Conservation (phyloP, 805 yeast species). For the Metschnikowia lochheadii region DNA sequence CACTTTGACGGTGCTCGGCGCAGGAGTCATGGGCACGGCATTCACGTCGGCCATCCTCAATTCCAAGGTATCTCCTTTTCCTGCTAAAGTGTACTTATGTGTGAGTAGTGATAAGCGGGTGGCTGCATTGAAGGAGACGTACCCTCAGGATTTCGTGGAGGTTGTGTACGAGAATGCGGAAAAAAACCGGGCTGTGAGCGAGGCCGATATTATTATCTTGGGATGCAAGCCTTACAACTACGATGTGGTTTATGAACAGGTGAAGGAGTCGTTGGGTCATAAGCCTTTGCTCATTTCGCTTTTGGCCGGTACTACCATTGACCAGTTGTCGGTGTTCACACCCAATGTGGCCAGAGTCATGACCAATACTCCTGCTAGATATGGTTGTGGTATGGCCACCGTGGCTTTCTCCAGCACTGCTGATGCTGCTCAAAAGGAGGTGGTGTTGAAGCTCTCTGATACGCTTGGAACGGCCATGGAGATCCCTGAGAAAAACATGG, state of each 20-base stretch:
- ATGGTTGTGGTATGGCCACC: constrained; percentile 91
- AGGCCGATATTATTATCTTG: constrained; percentile 68
- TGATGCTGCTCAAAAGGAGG: constrained; percentile 37
- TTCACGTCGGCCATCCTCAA: constrained; percentile 74
- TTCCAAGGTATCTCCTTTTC: constrained; percentile 48
- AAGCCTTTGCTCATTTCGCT: constrained; percentile 68
- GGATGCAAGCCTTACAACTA: constrained; percentile 89
- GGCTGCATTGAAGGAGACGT: constrained; percentile 46
- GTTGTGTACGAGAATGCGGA: constrained; percentile 39
- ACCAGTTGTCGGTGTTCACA: constrained; percentile 52
- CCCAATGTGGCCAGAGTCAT: constrained; percentile 79
- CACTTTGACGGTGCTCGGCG: constrained; percentile 78
- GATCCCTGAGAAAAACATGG: constrained; percentile 89
- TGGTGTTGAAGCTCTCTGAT: constrained; percentile 49
- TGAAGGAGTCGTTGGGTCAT: constrained; percentile 44
- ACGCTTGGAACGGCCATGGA: constrained; percentile 66
- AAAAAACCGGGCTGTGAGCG: constrained; percentile 56
- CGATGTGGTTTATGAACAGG: constrained; percentile 52
- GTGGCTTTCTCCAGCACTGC: constrained; percentile 66
- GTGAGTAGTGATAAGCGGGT: constrained; percentile 48
- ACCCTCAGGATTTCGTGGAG: constrained; percentile 40
- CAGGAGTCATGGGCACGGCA: constrained; percentile 96
- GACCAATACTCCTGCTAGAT: constrained; percentile 96
- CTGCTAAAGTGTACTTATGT: constrained; percentile 73
- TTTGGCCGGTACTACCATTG: constrained; percentile 90